These are phyloP conservation scores for Ambrosia artemisiifolia DNA, from an alignment of 129 eudicot species.

Conservation along the genomic window DNA sequence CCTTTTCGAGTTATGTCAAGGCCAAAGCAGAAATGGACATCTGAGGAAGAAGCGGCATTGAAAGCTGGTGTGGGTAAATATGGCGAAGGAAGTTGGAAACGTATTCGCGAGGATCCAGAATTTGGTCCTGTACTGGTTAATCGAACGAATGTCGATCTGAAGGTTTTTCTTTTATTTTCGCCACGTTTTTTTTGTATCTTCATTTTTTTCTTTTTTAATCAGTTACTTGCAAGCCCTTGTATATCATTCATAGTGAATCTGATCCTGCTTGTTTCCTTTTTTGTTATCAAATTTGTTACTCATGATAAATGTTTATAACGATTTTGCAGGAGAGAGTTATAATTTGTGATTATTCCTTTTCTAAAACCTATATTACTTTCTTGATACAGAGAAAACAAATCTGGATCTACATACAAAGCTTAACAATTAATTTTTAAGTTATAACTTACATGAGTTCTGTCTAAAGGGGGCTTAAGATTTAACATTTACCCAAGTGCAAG, in stretches of 20 bases:
- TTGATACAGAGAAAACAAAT: constrained; percentile 2
- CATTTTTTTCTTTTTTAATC: not conserved
- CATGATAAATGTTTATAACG: not conserved
- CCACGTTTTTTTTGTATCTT: not conserved
- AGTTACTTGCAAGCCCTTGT: not conserved
- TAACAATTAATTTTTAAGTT: not conserved
- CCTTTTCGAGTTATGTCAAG: constrained; percentile 3
- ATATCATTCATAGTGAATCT: not conserved
- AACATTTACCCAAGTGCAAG: not conserved
- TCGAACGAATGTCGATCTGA: constrained; percentile 37
- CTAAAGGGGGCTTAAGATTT: not conserved
- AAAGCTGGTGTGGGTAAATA: constrained; percentile 32
- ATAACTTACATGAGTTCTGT: not conserved
- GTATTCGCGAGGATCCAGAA: constrained; percentile 27
- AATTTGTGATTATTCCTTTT: constrained; percentile 1
- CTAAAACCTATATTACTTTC: not conserved
- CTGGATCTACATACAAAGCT: not conserved
- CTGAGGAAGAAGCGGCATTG: constrained; percentile 36
- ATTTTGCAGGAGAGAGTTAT: constrained; percentile 2
- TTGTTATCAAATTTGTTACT: not conserved
- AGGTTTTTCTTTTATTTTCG: constrained; percentile 21
- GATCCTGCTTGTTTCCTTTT: not conserved
- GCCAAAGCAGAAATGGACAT: constrained; percentile 28
- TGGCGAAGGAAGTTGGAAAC: constrained; percentile 37
- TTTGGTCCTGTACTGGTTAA: constrained; percentile 18